Base-by-base conservation (phyloP, 257 asterid genomes). In the Nicotiana paniculata region DNA sequence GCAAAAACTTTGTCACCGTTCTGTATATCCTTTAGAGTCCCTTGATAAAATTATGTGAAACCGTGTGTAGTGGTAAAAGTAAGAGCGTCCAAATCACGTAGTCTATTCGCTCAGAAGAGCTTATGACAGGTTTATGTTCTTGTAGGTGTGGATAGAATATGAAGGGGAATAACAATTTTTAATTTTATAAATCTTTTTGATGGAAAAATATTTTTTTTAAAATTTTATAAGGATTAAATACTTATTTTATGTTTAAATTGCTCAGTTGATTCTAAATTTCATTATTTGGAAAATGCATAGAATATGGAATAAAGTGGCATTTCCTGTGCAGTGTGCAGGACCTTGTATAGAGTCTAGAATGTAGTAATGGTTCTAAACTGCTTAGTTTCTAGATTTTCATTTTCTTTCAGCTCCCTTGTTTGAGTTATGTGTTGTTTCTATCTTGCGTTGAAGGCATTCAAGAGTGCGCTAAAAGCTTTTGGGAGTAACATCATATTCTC, bases 401-500 rank as follows among this genome's bases (percentile, higher is more conserved):
- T 39, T 37, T 61, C 43, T 7, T 79, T 79, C 81, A 30, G 48
- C 53, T 70, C 53, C 32, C 39, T 58, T 74, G 17, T 85, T 48
- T 74, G 79, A 85, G 80, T 61, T 39, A 57, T 83, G 70, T 62
- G 81, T 69, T 76, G 67, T 15, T n/a, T 58, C 58, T 67, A 46
- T 46, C 51, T 68, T 83, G 35, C 81, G 37, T 26, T 83, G 83
- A 83, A 92, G 98, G 96, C 92, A 59, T 88, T 90, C 76, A 91
- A 89, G 88, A 83, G 81, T 72, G 91, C 87, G 57, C 83, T 96
- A 86, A 86, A 86, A 86, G 66, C 72, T 48, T 96, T 91, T 59
- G 99, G 99, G 76, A 96, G 99, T 74, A 96, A 96, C 89, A 93
- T 96, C 88, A 93, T 96, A 84, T 94, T 96, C 87, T 93, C 99